Evolutionary conservation across 2,329 filamentous ascomycete species (phyloP), one percentile per base, ranked within the genome.

Genomic region (Periconia sp.): DNA sequence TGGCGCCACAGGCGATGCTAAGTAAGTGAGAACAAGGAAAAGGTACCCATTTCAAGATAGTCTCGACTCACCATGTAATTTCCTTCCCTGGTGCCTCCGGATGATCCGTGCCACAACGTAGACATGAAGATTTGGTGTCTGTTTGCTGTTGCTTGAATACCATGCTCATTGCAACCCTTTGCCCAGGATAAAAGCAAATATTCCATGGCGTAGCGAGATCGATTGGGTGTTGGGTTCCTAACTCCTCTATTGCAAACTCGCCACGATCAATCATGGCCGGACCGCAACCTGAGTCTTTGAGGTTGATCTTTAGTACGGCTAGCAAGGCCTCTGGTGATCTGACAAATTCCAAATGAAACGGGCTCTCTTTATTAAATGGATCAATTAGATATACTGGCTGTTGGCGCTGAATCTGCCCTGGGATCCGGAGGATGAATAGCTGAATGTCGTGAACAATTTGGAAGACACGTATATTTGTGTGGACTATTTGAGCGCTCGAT

Each of bases 301-400:
- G 63, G 30, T 68, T 63, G 15, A 45, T 43, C 45, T 61, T 59
- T 2, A 71, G 56, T 19, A 72, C 59, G 8, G 64, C 61, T 13
- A 60, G 47, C 6, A 73, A 60, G 19, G 62, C 57, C 46, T 71
- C 62, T 1, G 54, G 47, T 1, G 55, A 72, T 6, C 53, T 45
- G 11, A 73, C 53, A 33, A 72, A 70, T 14, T 72, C 68, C 1
- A 71, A 45, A 40, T 70, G 65, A 41, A 73, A 74, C 17, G 68
- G 63, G 14, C 35, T 57, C 5, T 53, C 14, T 46, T 55, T 62
- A 8, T 59, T 63, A 3, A 68, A 55, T 7, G 67, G 62, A 57
- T 74, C 70, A 2, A 68, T 53, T 5, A 72, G 41, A 46, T 63
- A 65, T 1, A 72, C 66, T 27, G 69, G 68, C 40, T 72, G 65